Evolutionary conservation across 1,284 basidiomycete genomes (phyloP).

Genomic region (Ganoderma multipileum): DNA sequence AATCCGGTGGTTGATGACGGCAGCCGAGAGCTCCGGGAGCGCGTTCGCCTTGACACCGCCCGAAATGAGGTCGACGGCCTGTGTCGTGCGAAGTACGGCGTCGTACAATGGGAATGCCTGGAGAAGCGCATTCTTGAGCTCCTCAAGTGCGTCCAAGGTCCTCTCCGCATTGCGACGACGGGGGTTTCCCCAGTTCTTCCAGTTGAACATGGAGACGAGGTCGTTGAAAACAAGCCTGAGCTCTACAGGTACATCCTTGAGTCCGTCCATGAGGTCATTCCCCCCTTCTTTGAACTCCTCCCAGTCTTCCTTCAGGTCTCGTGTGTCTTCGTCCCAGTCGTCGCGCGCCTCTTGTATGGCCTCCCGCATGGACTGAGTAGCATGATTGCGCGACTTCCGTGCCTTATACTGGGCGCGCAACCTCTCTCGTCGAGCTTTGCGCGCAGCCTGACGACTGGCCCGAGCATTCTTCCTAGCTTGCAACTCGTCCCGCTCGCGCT

Average conservation of each 20-base stretch:
- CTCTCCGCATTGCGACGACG: slow-evolving; percentile 28
- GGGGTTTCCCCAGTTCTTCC: neutral
- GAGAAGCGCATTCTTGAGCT: slow-evolving; percentile 46
- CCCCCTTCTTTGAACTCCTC: neutral
- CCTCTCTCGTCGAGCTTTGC: neutral
- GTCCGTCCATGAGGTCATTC: neutral
- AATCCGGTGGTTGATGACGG: slow-evolving; percentile 62
- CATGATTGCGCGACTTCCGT: neutral
- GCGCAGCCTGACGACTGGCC: neutral
- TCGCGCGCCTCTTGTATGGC: neutral
- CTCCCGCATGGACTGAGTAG: neutral
- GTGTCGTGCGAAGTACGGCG: slow-evolving; percentile 64
- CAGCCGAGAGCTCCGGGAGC: slow-evolving; percentile 58
- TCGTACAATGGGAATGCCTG: slow-evolving; percentile 34
- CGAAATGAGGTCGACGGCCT: slow-evolving; percentile 70
- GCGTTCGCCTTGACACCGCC: slow-evolving; percentile 71
- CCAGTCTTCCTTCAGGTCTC: neutral
- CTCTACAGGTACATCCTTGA: neutral
- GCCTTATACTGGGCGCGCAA: neutral
- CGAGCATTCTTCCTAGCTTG: neutral
- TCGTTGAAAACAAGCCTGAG: neutral
- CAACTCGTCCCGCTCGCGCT: neutral
- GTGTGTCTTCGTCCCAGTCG: neutral
- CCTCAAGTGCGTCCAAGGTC: slow-evolving; percentile 16
- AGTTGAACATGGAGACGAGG: neutral